A percentile compares a stretch with the other conserved stretches of the same genome.
Conservation (phyloP, 805 yeast genomes). For the Nakazawaea peltata region DNA sequence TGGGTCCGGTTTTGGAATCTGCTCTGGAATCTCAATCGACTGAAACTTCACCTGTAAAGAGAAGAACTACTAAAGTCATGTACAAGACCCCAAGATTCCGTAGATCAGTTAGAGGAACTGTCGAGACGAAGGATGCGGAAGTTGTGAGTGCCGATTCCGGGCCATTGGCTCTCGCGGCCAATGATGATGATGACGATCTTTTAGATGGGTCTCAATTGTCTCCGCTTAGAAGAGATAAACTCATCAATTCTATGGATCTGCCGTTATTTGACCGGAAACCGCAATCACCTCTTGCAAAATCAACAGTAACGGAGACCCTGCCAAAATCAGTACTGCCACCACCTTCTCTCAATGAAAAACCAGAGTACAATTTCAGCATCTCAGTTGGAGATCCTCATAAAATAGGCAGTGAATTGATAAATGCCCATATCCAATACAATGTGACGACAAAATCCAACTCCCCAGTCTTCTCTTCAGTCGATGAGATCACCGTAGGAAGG, state of each 20-base stretch:
- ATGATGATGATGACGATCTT: slow-evolving; percentile 11
- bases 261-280: slow-evolving; percentile 37
- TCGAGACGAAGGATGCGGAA: slow-evolving; percentile 1
- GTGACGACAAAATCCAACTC: slow-evolving; percentile 56
- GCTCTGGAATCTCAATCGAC: slow-evolving; percentile 11
- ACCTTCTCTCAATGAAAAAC: not conserved
- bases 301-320: not conserved
- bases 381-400: slow-evolving; percentile 85
- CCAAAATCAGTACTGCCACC: not conserved
- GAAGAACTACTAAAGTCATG: slow-evolving; percentile 31
- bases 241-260: slow-evolving; percentile 39
- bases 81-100: slow-evolving; percentile 41
- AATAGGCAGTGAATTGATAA: slow-evolving; percentile 76
- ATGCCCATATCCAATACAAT: slow-evolving; percentile 82
- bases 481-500: slow-evolving; percentile 58
- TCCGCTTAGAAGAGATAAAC: slow-evolving; percentile 17
- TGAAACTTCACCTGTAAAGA: slow-evolving; percentile 28
- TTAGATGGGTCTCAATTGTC: slow-evolving; percentile 1
- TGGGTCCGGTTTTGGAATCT: slow-evolving; percentile 15
- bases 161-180: slow-evolving; percentile 13
- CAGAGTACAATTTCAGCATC: slow-evolving; percentile 37
- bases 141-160: slow-evolving; percentile 24
- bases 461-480: slow-evolving; percentile 19
- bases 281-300: not conserved
- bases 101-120: slow-evolving; percentile 19